phyloP scores from a whole-genome alignment of 2,329 filamentous ascomycete genomes.

The Orbilia ellipsospora region DNA sequence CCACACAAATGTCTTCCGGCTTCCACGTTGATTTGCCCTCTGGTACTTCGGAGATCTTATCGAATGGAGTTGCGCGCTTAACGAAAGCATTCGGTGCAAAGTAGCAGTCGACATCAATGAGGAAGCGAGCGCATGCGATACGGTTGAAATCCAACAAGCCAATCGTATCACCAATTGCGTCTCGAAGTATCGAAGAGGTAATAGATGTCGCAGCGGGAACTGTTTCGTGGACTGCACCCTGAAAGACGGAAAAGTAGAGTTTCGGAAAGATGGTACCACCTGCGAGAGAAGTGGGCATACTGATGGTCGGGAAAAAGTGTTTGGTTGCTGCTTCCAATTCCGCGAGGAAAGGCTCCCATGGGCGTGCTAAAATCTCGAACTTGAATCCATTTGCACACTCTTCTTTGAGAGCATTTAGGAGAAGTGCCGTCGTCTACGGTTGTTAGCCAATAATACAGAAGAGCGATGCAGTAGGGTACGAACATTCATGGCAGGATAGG shows the following conservation, averaged over 20 bases:
- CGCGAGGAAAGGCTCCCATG: slow-evolving; percentile 73
- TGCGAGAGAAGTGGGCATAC: slow-evolving; percentile 69
- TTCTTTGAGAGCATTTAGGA: slow-evolving; percentile 59
- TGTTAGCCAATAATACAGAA: slow-evolving; percentile 73
- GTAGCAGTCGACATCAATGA: slow-evolving; percentile 95
- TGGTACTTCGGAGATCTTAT: slow-evolving; percentile 78
- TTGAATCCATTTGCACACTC: slow-evolving; percentile 61
- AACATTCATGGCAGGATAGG: slow-evolving; percentile 67
- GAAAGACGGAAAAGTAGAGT: slow-evolving; percentile 91
- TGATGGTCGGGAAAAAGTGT: slow-evolving; percentile 80
- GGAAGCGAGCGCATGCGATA: slow-evolving; percentile 82
- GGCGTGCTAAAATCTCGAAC: slow-evolving; percentile 68
- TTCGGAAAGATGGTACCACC: slow-evolving; percentile 86
- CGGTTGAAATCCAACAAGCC: slow-evolving; percentile 95
- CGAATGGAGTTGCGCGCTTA: slow-evolving; percentile 91
- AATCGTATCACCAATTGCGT: slow-evolving; percentile 89
- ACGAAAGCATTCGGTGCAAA: slow-evolving; percentile 91
- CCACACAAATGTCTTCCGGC: slow-evolving; percentile 95
- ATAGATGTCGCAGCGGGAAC: slow-evolving; percentile 82
- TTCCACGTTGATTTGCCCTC: slow-evolving; percentile 84
- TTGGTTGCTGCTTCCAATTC: slow-evolving; percentile 73
- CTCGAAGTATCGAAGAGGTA: slow-evolving; percentile 83
- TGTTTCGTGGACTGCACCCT: slow-evolving; percentile 75
- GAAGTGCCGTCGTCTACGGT: slow-evolving; percentile 66
- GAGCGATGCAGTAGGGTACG: slow-evolving; percentile 68